Evolutionary conservation across 2,329 filamentous ascomycete genomes (phyloP).

Genomic region (Diaporthe citrichinensis): DNA sequence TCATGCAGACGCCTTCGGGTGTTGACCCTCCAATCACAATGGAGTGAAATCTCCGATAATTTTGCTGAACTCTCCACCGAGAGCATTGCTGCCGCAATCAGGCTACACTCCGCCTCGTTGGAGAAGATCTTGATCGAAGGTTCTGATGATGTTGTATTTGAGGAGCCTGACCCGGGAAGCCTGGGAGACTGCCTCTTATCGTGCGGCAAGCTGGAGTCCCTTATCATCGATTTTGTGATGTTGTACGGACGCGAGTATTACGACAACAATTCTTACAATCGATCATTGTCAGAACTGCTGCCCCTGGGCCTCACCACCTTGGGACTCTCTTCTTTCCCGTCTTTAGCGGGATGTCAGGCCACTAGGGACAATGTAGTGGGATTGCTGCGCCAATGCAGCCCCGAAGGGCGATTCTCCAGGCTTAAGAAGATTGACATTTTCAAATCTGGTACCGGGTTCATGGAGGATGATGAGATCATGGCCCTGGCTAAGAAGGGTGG

Average conservation of each 20-base stretch:
- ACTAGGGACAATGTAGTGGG: background rate
- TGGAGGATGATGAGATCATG: background rate
- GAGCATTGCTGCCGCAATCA: background rate
- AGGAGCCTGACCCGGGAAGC: background rate
- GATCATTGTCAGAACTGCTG: background rate
- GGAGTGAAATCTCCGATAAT: accelerated
- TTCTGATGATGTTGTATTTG: too few relatives aligned
- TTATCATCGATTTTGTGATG: background rate
- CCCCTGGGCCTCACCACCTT: background rate
- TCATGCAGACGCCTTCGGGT: constrained; percentile 4
- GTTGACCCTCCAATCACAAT: background rate
- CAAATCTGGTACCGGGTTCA: too few relatives aligned
- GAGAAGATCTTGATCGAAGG: background rate
- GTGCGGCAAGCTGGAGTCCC: background rate
- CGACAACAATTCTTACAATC: too few relatives aligned
- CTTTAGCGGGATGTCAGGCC: background rate
- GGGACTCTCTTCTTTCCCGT: background rate
- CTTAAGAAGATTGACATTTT: background rate
- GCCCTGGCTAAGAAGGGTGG: background rate
- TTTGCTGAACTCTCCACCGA: background rate
- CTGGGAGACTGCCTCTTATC: background rate
- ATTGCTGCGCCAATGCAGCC: background rate
- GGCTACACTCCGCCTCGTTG: background rate
- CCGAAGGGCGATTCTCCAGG: background rate
- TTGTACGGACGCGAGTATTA: background rate